A percentile compares a stretch with the other conserved stretches of the same genome.
Conservation (phyloP, 2,329 filamentous ascomycete genomes). For the Phyllosticta citrichinensis region DNA sequence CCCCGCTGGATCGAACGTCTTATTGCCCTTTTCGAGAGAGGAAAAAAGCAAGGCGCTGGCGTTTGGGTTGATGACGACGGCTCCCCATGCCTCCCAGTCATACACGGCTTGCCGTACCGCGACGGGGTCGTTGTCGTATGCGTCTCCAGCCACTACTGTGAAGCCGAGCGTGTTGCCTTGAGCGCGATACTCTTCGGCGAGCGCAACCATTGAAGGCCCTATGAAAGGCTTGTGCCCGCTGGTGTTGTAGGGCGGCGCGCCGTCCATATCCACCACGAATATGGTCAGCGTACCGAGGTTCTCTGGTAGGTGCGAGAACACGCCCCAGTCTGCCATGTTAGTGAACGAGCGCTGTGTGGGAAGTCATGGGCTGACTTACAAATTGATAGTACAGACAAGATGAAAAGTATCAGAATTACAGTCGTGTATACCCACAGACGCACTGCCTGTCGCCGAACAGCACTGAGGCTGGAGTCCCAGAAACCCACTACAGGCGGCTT, state of each 20-base stretch:
- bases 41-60: slow-evolving; percentile 48
- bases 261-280: slow-evolving; percentile 56
- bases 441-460: slow-evolving; percentile 31
- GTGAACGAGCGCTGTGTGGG: not conserved
- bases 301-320: slow-evolving; percentile 41
- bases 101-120: slow-evolving; percentile 50
- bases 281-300: slow-evolving; percentile 42
- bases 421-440: slow-evolving; percentile 35
- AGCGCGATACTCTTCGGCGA: slow-evolving; percentile 35
- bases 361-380: slow-evolving; percentile 21
- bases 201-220: slow-evolving; percentile 43
- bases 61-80: slow-evolving; percentile 53
- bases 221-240: slow-evolving; percentile 38
- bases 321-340: slow-evolving; percentile 41
- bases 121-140: slow-evolving; percentile 47
- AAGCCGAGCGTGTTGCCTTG: slow-evolving; percentile 40
- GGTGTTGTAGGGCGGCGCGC: slow-evolving; percentile 40
- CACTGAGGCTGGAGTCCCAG: slow-evolving; percentile 32
- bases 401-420: slow-evolving; percentile 44
- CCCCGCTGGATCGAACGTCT: slow-evolving; percentile 50
- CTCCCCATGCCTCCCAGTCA: slow-evolving; percentile 49
- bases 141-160: slow-evolving; percentile 35
- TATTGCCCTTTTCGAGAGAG: slow-evolving; percentile 45
- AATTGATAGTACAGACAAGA: slow-evolving; percentile 46
- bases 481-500: slow-evolving; percentile 33